Percentiles rank a stretch among this genome's conserved stretches.
These are phyloP conservation scores for Aaosphaeria arxii DNA, from an alignment of 2,329 filamentous ascomycete species.

Conservation along the genomic window DNA sequence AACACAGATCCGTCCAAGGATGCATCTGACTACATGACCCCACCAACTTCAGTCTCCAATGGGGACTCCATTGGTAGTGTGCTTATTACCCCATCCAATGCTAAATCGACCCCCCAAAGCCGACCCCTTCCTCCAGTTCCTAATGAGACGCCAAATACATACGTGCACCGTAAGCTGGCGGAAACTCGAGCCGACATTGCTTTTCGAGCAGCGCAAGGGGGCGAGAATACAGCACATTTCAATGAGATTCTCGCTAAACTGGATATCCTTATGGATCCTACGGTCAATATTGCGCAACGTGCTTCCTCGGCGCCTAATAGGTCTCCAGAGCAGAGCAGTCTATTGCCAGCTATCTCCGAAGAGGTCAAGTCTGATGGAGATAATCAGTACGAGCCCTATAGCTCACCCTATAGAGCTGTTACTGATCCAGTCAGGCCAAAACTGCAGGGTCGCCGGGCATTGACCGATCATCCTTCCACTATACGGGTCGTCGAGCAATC, in stretches of 20 bases:
- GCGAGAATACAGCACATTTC: conserved; percentile 50
- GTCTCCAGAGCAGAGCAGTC: conserved; percentile 25
- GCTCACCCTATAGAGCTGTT: conserved; percentile 37
- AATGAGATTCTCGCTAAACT: conserved; percentile 60
- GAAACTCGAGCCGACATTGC: conserved; percentile 59
- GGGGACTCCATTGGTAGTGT: conserved; percentile 32
- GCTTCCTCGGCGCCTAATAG: conserved; percentile 44
- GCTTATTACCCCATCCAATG: conserved; percentile 19
- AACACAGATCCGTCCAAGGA: conserved; percentile 37
- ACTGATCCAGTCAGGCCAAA: conserved; percentile 40
- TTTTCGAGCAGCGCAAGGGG: conserved; percentile 47
- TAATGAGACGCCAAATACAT: conserved; percentile 49
- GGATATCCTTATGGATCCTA: conserved; percentile 55
- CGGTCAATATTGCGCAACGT: conserved; percentile 36
- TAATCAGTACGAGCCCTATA: conserved; percentile 26
- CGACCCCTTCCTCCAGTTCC: conserved; percentile 47
- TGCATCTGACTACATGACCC: conserved; percentile 48
- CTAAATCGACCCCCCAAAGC: conserved; percentile 29
- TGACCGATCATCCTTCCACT: conserved; percentile 39
- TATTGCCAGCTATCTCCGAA: conserved; percentile 53
- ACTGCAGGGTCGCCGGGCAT: conserved; percentile 18
- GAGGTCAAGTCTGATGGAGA: conserved; percentile 41
- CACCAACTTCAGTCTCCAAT: conserved; percentile 49
- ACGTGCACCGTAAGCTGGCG: conserved; percentile 53
- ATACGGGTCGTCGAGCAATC: conserved; percentile 58